Conservation (phyloP, 1,284 basidiomycete genomes). For the Ganoderma sinense region DNA sequence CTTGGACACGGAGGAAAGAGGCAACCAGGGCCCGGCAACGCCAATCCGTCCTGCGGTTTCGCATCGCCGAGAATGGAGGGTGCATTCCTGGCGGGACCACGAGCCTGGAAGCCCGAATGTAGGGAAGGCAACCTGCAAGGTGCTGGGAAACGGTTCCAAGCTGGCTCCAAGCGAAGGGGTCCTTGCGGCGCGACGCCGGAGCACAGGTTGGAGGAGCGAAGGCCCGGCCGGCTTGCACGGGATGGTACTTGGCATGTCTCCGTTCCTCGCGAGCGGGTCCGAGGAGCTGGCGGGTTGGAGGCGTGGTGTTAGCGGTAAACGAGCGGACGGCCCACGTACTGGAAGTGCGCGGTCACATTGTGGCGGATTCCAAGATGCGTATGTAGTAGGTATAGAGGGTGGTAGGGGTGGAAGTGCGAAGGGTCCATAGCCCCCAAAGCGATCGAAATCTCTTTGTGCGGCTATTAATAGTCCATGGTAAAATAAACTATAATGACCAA, state of each 20-base stretch:
- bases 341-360: not conserved
- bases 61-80: constrained; percentile 3
- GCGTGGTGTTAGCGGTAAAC: constrained; percentile 7
- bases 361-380: constrained; percentile 6
- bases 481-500: constrained; percentile 33
- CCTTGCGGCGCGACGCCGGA: not conserved
- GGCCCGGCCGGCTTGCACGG: constrained; percentile 2
- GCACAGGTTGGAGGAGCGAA: constrained; percentile 1
- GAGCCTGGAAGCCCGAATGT: not conserved
- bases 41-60: constrained; percentile 7
- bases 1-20: not conserved
- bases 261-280: constrained; percentile 3
- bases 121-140: not conserved
- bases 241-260: not conserved
- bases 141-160: not conserved
- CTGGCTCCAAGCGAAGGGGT: not conserved
- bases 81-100: not conserved
- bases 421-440: constrained; percentile 30
- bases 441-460: constrained; percentile 20
- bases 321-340: constrained; percentile 12
- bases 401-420: constrained; percentile 16
- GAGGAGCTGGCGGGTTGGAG: constrained; percentile 1
- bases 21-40: not conserved
- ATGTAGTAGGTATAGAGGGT: constrained; percentile 5
- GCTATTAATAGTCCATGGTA: constrained; percentile 34